These are phyloP conservation scores for Penicillium maclennaniae DNA, from an alignment of 495 filamentous ascomycete species.

Conservation along the genomic window DNA sequence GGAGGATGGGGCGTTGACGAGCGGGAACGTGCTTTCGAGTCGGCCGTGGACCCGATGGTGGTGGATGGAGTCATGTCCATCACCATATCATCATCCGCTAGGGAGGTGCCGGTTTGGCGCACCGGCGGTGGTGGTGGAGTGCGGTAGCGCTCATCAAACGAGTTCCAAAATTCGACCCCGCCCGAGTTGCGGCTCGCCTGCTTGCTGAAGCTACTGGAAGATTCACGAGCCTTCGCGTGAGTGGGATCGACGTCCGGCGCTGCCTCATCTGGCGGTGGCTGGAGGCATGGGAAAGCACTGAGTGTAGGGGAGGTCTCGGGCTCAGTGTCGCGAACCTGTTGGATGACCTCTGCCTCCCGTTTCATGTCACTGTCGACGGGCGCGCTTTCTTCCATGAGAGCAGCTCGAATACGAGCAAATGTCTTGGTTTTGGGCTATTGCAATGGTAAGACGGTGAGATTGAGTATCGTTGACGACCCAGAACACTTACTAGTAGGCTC, in stretches of 20 bases:
- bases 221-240: slow-evolving; percentile 48
- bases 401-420: slow-evolving; percentile 88
- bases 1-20: slow-evolving; percentile 48
- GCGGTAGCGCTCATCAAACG: slow-evolving; percentile 59
- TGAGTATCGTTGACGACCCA: neutral
- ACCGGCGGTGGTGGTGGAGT: slow-evolving; percentile 64
- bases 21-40: slow-evolving; percentile 41
- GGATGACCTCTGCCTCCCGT: slow-evolving; percentile 90
- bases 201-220: slow-evolving; percentile 66
- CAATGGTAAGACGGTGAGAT: neutral
- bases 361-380: slow-evolving; percentile 85
- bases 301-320: slow-evolving; percentile 39
- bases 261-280: slow-evolving; percentile 43
- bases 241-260: slow-evolving; percentile 56
- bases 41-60: slow-evolving; percentile 31
- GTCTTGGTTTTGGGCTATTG: slow-evolving; percentile 85
- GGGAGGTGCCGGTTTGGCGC: slow-evolving; percentile 52
- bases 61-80: slow-evolving; percentile 71
- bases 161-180: slow-evolving; percentile 76
- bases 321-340: slow-evolving; percentile 81
- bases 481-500: slow-evolving; percentile 74
- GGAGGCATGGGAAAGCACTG: slow-evolving; percentile 35
- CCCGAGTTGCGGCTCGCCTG: slow-evolving; percentile 68
- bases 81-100: slow-evolving; percentile 67
- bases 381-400: slow-evolving; percentile 78